phyloP scores from a whole-genome alignment of 352 stramenopile genomes.

The Thalassiosira ordinaria region DNA sequence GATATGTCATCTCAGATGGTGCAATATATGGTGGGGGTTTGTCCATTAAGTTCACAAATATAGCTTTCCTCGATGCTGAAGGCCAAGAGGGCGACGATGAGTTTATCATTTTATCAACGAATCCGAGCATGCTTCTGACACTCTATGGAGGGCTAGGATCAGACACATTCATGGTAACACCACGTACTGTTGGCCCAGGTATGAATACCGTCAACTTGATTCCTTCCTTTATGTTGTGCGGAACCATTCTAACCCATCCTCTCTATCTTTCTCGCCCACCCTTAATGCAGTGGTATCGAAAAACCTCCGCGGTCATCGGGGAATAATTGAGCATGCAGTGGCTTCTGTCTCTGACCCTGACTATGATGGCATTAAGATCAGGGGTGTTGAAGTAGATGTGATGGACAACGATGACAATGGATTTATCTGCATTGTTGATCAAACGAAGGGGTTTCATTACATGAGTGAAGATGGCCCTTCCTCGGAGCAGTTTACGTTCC shows the following conservation, averaged over 20 bases:
- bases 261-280: too few relatives aligned
- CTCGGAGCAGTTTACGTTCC: slow-evolving; percentile 45
- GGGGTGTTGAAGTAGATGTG: slow-evolving; percentile 48
- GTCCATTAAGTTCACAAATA: slow-evolving; percentile 52
- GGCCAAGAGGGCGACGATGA: slow-evolving; percentile 52
- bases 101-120: slow-evolving; percentile 50
- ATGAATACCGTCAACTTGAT: too few relatives aligned
- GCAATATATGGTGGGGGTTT: too few relatives aligned
- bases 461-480: slow-evolving; percentile 59
- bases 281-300: slow-evolving; percentile 45
- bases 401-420: slow-evolving; percentile 54
- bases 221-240: too few relatives aligned
- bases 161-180: slow-evolving; percentile 52
- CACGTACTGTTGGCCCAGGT: too few relatives aligned
- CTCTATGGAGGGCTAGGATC: slow-evolving; percentile 54
- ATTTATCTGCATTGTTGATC: slow-evolving; percentile 45
- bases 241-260: too few relatives aligned
- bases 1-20: too few relatives aligned
- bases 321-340: slow-evolving; percentile 55
- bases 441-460: slow-evolving; percentile 38
- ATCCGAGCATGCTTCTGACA: slow-evolving; percentile 26
- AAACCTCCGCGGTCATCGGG: slow-evolving; percentile 54
- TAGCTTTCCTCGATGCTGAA: slow-evolving; percentile 38
- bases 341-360: slow-evolving; percentile 35
- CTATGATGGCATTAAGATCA: slow-evolving; percentile 41